Conservation (phyloP, 176 grass and related monocot species). For the Rhynchospora tenuis region DNA sequence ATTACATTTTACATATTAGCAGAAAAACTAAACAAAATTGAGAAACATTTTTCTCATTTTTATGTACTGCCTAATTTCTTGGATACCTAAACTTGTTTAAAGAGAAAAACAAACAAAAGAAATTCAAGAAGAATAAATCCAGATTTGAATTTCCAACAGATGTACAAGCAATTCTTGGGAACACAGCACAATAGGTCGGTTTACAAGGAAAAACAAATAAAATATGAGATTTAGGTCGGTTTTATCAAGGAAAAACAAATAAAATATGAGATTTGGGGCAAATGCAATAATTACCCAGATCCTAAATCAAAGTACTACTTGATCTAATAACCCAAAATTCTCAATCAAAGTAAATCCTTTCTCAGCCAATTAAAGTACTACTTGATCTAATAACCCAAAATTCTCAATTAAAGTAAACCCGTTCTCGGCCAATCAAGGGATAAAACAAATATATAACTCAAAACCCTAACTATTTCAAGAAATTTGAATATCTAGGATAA, state of each 20-base stretch:
- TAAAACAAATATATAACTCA: neutral
- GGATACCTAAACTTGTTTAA: neutral
- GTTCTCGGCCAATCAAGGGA: neutral
- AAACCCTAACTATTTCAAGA: slow-evolving; percentile 4
- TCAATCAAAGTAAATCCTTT: neutral
- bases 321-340: neutral
- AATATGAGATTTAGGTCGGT: no score
- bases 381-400: neutral
- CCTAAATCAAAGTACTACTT: neutral
- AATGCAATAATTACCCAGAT: neutral
- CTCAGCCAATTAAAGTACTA: neutral
- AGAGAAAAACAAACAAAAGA: neutral
- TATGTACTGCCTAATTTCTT: neutral
- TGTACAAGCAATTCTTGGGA: neutral
- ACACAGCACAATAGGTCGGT: neutral
- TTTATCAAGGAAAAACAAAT: neutral
- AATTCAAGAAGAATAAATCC: neutral
- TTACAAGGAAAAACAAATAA: neutral
- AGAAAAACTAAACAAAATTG: neutral
- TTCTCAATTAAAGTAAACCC: neutral
- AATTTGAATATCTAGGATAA: neutral
- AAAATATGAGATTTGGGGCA: neutral
- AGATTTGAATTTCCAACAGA: neutral
- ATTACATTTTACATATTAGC: neutral
- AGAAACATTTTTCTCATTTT: neutral